A percentile compares a stretch with the other conserved stretches of the same genome.
These are phyloP conservation scores for Fagus sylvatica DNA, from an alignment of 306 rosid genomes.

Conservation along the genomic window DNA sequence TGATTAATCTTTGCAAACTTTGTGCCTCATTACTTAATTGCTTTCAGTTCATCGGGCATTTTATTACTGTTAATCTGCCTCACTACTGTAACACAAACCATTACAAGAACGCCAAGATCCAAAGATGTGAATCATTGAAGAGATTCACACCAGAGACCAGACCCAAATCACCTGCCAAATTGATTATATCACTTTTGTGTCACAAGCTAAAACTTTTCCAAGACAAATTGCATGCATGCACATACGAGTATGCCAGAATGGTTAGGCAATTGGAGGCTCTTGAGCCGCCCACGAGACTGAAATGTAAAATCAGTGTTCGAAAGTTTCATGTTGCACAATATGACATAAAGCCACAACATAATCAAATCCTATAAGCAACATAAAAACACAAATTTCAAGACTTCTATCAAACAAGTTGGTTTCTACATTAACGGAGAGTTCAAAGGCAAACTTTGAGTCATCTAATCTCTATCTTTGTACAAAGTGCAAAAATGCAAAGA, in stretches of 20 bases:
- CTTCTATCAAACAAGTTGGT: slow-evolving; percentile 1
- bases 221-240: not conserved
- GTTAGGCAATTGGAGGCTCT: not conserved
- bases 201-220: not conserved
- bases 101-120: not conserved
- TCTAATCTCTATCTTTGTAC: slow-evolving; percentile 67
- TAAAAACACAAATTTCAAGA: not conserved
- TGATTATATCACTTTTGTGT: not conserved
- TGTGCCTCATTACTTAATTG: no score
- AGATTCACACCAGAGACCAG: not conserved
- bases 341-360: not conserved
- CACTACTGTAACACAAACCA: no score
- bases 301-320: not conserved
- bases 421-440: slow-evolving; percentile 4
- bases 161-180: not conserved
- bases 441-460: slow-evolving; percentile 29
- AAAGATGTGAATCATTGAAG: not conserved
- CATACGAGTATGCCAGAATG: not conserved
- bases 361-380: not conserved
- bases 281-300: not conserved
- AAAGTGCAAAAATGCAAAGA: slow-evolving; percentile 47
- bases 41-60: not conserved
- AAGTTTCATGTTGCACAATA: not conserved
- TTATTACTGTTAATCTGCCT: not conserved
- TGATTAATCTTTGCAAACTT: no score